These are phyloP conservation scores for Heritiera littoralis DNA, from an alignment of 345 rosid species.

Conservation along the genomic window DNA sequence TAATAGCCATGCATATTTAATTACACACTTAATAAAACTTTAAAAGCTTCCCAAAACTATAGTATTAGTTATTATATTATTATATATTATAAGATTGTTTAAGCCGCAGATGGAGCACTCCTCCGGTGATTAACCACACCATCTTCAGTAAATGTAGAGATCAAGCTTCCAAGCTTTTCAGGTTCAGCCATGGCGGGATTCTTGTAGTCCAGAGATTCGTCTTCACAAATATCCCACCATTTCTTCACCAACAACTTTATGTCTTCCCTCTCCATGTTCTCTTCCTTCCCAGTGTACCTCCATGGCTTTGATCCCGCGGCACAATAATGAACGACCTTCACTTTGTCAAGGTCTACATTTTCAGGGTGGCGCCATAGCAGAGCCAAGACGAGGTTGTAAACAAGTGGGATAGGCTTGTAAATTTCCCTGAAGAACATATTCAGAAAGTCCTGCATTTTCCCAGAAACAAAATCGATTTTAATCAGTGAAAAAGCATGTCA, in stretches of 20 bases:
- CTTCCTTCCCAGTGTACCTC: constrained; percentile 60
- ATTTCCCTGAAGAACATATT: constrained; percentile 53
- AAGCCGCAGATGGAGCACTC: constrained; percentile 46
- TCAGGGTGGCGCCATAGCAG: constrained; percentile 81
- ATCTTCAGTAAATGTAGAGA: constrained; percentile 20
- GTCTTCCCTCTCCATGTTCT: constrained; percentile 61
- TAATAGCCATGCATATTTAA: neutral
- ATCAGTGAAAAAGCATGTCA: neutral
- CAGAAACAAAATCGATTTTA: neutral
- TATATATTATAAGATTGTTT: neutral
- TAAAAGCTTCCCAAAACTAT: neutral
- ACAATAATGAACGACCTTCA: constrained; percentile 64
- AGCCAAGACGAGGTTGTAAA: constrained; percentile 58
- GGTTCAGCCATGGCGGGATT: constrained; percentile 19
- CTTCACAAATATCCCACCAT: constrained; percentile 69
- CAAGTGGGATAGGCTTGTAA: constrained; percentile 52
- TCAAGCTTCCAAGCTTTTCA: constrained; percentile 24
- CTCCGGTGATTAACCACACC: constrained; percentile 14
- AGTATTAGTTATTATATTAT: no score
- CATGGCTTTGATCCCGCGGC: constrained; percentile 78
- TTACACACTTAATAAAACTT: neutral
- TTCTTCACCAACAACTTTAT: constrained; percentile 54
- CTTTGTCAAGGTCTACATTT: constrained; percentile 43
- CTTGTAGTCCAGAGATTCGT: constrained; percentile 53
- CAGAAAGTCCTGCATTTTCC: constrained; percentile 50